Evolutionary conservation across 257 asterid species (phyloP).

Genomic region (Salvia splendens): DNA sequence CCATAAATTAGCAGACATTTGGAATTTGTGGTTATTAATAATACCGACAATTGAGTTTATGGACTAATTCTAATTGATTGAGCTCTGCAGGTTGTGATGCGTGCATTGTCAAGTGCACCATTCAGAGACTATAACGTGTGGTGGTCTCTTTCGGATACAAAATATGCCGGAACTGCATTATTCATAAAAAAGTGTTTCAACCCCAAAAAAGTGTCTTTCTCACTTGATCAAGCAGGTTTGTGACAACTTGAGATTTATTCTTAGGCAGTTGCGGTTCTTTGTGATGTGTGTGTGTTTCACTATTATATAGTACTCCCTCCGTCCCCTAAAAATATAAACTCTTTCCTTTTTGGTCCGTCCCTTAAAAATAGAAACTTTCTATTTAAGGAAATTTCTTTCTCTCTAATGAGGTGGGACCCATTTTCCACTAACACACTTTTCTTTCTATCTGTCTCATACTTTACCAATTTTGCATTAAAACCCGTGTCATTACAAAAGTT

Average conservation of each 20-base stretch:
- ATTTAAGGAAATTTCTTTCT: no score
- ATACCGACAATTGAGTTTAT: constrained; percentile 11
- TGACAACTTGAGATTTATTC: constrained; percentile 7
- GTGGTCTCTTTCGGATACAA: constrained; percentile 97
- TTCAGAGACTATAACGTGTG: constrained; percentile 72
- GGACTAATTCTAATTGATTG: constrained; percentile 21
- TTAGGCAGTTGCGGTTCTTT: constrained; percentile 2
- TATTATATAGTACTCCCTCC: background rate
- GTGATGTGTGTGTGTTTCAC: background rate
- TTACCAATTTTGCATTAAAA: no score
- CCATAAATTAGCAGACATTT: constrained; percentile 18
- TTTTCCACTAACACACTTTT: no score
- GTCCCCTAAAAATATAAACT: no score
- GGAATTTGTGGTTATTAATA: background rate
- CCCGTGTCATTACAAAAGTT: no score
- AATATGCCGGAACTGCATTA: constrained; percentile 94
- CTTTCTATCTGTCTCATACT: no score
- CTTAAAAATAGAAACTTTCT: no score
- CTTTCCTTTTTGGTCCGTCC: no score
- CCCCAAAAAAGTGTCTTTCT: constrained; percentile 74
- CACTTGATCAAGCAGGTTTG: constrained; percentile 78
- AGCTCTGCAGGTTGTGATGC: constrained; percentile 64
- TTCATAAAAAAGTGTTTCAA: constrained; percentile 72
- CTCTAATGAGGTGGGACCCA: no score
- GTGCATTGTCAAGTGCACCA: constrained; percentile 71